Evolutionary conservation across 2,329 filamentous ascomycete genomes (phyloP), one percentile per base, ranked within the genome.

Genomic region (Pezicula carpinea): DNA sequence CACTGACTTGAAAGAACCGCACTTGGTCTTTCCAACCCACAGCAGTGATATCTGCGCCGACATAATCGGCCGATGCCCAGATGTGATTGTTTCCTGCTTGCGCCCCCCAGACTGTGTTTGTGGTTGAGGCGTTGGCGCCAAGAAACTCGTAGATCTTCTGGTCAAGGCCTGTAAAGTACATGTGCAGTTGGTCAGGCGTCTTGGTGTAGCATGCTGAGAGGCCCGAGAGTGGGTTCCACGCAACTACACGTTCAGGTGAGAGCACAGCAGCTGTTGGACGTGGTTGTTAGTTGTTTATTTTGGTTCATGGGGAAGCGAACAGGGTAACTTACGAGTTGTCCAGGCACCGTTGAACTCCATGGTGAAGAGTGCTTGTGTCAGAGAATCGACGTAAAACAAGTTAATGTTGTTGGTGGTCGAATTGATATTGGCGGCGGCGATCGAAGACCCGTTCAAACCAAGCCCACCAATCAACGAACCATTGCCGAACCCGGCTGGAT

Each of bases 111-210:
- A 32, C 26, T 1, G 50, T 52, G 5, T 48, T 50, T 3, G 36
- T 48, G 1, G 44, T 45, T 15, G 53, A 51, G 10, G 47, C 47
- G 7, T 47, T 46, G 4, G 39, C 47, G 8, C 54, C 54, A 7
- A 57, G 39, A 33, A 55, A 52, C 43, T 58, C 53, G 23, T 58
- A 58, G 31, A 56, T 48, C 4, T 51, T 43, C 17, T 26, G 19
- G 33, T 58, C 56, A 6, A 52, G 41, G 3, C 56, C 56, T 3
- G 54, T 57, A 32, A 55, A 58, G 47, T 53, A 58, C 17, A 58
- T 48, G 34, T 54, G 56, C 1, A 57, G 39, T 43, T 56, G 50
- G 22, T 58, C 51, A 39, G 44, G 45, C 4, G 10, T 17, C 2
- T 35, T 23, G 2, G 43, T 48, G 40, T 57, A 55, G 6, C 51